Evolutionary conservation across 2,329 filamentous ascomycete species (phyloP), one percentile per base, ranked within the genome.

Genomic region (Colletotrichum filicis): DNA sequence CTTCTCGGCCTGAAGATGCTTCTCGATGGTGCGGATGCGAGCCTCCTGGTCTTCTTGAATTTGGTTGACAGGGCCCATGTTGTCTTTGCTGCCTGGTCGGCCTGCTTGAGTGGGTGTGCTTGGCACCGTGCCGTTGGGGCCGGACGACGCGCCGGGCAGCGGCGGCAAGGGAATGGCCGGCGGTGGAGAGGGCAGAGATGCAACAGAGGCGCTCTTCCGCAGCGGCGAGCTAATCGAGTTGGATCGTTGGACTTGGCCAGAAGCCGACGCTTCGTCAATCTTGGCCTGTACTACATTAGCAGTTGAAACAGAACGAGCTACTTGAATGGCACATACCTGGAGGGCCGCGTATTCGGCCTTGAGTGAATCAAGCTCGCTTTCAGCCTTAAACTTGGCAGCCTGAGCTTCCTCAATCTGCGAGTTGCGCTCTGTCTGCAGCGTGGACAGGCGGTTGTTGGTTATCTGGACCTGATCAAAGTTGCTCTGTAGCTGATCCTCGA

Each of bases 91-190:
- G 22, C 91, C 88, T 72, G 95, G 94, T 12, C 95, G 92, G 83
- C 77, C 90, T 83, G 79, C 90, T 19, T 75, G 72, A 82, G 81
- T 90, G 77, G 85, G 90, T 74, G 84, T 90, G 75, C 83, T 88
- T 75, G 86, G 87, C 49, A 82, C 82, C 4, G 86, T 87, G n/a
- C 73, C 73, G 22, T 75, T 75, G 65, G 67, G 61, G 6, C 67
- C 68, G 66, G 88, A 86, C 14, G 86, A 82, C 71, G 86, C 88
- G 73, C 85, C 89, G 4, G 97, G 97, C 22, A 99, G 88, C 52
- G 97, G 97, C 2, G 97, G 97, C 42, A 99, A 90, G n/a, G 97
- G 97, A 77, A 98, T 98, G 0, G 95, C 95, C 0, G 97, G 97
- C 5, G 97, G 97, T 32, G 97, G 97, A 1, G 97, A 98, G 2